Conservation (phyloP, 345 rosid species). For the Clausena lansium region DNA sequence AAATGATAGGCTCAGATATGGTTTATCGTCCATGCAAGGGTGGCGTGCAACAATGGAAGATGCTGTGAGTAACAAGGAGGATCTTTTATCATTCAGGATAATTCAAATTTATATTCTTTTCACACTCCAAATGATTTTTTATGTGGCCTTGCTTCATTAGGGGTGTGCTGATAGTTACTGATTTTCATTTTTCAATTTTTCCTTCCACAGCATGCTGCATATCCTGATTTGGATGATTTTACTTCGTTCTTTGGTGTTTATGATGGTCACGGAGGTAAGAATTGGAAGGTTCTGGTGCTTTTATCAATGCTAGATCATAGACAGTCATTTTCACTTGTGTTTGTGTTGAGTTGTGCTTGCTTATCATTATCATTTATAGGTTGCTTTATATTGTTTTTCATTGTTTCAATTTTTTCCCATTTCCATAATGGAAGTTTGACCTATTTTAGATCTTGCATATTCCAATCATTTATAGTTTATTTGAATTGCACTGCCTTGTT, state of each 20-base stretch:
- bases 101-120: not conserved
- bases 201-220: slow-evolving; percentile 75
- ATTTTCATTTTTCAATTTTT: slow-evolving; percentile 20
- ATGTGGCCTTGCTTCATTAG: not conserved
- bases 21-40: slow-evolving; percentile 98
- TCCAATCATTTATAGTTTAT: not conserved
- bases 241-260: slow-evolving; percentile 96
- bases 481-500: not conserved
- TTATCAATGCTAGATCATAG: not conserved
- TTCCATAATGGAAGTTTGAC: too few relatives aligned
- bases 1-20: slow-evolving; percentile 71
- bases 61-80: slow-evolving; percentile 66
- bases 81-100: slow-evolving; percentile 1
- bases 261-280: slow-evolving; percentile 99
- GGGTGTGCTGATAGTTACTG: slow-evolving; percentile 14
- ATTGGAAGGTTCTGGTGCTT: slow-evolving; percentile 24
- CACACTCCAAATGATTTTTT: not conserved
- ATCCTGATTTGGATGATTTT: slow-evolving; percentile 67
- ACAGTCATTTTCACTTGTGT: slow-evolving; percentile 3
- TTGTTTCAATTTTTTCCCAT: not conserved
- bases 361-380: not conserved
- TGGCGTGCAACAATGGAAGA: slow-evolving; percentile 99
- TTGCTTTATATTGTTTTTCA: slow-evolving; percentile 3
- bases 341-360: not conserved
- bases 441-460: not conserved